Evolutionary conservation across 148 eudicot genomes (phyloP), one percentile per base, ranked within the genome.

Genomic region (Rhododendron mucronatum): DNA sequence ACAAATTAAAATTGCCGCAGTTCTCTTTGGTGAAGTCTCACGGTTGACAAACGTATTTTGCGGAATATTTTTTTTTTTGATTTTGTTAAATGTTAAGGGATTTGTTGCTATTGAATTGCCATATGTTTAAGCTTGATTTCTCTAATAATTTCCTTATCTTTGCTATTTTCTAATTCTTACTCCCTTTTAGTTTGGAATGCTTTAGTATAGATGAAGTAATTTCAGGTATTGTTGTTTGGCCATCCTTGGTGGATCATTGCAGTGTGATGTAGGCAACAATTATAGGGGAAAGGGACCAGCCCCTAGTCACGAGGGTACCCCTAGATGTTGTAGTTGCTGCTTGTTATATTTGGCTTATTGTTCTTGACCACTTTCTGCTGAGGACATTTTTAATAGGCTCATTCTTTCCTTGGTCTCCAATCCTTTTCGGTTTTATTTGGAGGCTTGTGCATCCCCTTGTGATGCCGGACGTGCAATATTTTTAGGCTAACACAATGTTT

Each of bases 1-100:
- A 94, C 91, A 93, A 95, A 81, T 95, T 96, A 93, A 91, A 84
- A 87, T 94, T 87, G 97, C 98, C 63, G 99, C 99, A 47, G 84
- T 90, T 53, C 92, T 96, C 75, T 95, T 95, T 89, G 99, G 99
- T 96, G 87, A 87, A 94, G 80, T 71, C 73, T 75, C 51, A 20
- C 21, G 15, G 30, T 77, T 30, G 30, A 75, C 35, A 47, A 6
- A 48, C 65, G 41, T 45, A 12, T 59, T 59, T 73, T 63, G 84
- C 45, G 23, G 67, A 26, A n/a, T n/a, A n/a, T n/a, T n/a, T 23
- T 63, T 30, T 50, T 20, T 59, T 18, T 18, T 18, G 65, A 59
- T n/a, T 59, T 5, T 59, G 65, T 59, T 59, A 18, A 59, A 20
- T 59, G 65, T 59, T 23, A 18, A 4, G 50, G 53, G 21, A 30